Conservation (phyloP, 2,329 filamentous ascomycete species). For the Claviceps monticola region DNA sequence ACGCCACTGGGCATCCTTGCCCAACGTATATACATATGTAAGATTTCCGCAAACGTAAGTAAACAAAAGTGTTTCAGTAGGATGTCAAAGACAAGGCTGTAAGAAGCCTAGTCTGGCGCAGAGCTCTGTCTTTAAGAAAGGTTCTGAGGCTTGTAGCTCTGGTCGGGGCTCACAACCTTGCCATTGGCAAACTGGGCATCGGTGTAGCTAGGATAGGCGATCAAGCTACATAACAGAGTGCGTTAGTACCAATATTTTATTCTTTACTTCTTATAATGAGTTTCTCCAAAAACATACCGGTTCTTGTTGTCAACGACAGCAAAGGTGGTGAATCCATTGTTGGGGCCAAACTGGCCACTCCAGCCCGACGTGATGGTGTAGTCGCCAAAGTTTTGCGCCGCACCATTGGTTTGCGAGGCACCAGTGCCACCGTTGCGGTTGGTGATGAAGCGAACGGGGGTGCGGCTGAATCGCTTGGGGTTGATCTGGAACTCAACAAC, state of each 20-base stretch:
- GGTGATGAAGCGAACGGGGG: constrained; percentile 26
- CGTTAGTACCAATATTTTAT: neutral
- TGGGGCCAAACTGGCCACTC: constrained; percentile 37
- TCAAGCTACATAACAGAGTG: constrained; percentile 18
- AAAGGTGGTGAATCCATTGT: constrained; percentile 37
- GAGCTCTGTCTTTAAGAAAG: constrained; percentile 19
- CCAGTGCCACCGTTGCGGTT: constrained; percentile 9
- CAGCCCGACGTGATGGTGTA: constrained; percentile 40
- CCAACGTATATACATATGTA: too few species aligned
- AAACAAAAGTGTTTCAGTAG: too few species aligned
- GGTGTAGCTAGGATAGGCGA: constrained; percentile 39
- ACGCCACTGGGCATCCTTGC: too few species aligned
- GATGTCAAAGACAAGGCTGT: too few species aligned
- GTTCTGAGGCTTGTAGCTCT: constrained; percentile 1
- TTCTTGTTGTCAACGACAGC: constrained; percentile 30
- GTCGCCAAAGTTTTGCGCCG: constrained; percentile 29
- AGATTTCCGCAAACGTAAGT: too few species aligned
- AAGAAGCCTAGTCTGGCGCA: neutral
- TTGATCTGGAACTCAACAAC: constrained; percentile 30
- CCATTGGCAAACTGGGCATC: constrained; percentile 18
- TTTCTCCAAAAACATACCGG: constrained; percentile 4
- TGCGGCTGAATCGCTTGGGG: constrained; percentile 10
- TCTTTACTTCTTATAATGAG: too few species aligned
- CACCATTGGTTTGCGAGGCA: constrained; percentile 24
- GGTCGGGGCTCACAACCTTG: constrained; percentile 29